A percentile compares a stretch with the other conserved stretches of the same genome.
These are phyloP conservation scores for Saturnispora zaruensis DNA, from an alignment of 805 yeast genomes.

Conservation along the genomic window DNA sequence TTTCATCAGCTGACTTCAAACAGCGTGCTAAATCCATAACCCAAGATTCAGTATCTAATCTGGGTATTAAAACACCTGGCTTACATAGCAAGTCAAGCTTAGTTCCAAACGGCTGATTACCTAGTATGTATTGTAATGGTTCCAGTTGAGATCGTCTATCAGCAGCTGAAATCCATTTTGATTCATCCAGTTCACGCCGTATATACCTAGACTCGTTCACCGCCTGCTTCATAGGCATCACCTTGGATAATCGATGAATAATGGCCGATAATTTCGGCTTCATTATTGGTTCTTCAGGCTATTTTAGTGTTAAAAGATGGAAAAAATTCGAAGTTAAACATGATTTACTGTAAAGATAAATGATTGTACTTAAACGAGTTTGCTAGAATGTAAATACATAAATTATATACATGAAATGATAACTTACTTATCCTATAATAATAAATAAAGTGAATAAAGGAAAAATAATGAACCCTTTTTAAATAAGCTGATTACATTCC, in stretches of 20 bases:
- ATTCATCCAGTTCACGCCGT: slow-evolving; percentile 41
- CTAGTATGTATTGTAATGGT: slow-evolving; percentile 81
- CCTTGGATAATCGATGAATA: slow-evolving; percentile 8
- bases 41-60: slow-evolving; percentile 98
- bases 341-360: neutral
- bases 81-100: slow-evolving; percentile 48
- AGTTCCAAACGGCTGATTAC: slow-evolving; percentile 77
- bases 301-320: neutral
- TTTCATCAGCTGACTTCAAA: slow-evolving; percentile 1
- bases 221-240: slow-evolving; percentile 32
- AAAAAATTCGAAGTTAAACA: neutral
- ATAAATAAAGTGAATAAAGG: neutral
- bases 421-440: neutral
- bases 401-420: neutral
- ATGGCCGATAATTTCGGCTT: neutral
- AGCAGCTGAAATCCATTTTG: slow-evolving; percentile 46
- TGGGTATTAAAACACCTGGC: slow-evolving; percentile 70
- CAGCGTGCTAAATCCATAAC: slow-evolving; percentile 33
- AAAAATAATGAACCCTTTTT: neutral
- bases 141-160: slow-evolving; percentile 39
- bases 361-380: neutral
- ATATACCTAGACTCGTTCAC: slow-evolving; percentile 60
- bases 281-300: neutral
- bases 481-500: slow-evolving; percentile 29
- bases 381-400: neutral